Evolutionary conservation across 345 rosid species (phyloP).

Genomic region (Mangifera indica): DNA sequence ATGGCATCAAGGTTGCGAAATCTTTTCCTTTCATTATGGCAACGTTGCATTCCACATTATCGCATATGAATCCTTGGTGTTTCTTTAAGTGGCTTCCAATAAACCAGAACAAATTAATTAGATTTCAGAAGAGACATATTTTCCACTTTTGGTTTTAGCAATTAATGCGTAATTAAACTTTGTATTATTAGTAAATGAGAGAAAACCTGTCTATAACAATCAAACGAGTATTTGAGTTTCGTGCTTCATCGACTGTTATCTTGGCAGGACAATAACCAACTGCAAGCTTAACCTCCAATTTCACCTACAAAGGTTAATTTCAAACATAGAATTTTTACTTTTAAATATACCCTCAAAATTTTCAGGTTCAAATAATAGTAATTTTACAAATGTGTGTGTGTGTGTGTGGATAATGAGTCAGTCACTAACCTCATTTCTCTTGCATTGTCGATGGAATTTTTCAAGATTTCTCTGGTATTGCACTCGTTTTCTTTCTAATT

Average conservation of each 20-base stretch:
- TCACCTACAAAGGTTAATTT: constrained; percentile 34
- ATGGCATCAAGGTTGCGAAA: constrained; percentile 42
- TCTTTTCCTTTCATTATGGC: constrained; percentile 50
- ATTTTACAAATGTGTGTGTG: neutral
- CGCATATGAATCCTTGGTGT: constrained; percentile 31
- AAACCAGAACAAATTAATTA: neutral
- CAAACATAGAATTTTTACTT: no score
- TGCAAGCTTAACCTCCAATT: constrained; percentile 54
- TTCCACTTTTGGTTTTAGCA: no score
- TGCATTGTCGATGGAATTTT: constrained; percentile 46
- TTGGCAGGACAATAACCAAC: constrained; percentile 40
- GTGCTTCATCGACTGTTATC: constrained; percentile 42
- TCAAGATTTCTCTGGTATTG: constrained; percentile 37
- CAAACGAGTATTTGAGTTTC: constrained; percentile 42
- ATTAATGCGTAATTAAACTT: no score
- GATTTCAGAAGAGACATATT: neutral
- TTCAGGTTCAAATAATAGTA: no score
- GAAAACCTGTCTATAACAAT: constrained; percentile 48
- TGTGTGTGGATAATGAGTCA: no score
- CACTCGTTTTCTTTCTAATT: constrained; percentile 43
- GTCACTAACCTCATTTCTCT: constrained; percentile 37
- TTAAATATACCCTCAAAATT: no score
- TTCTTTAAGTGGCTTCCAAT: constrained; percentile 38
- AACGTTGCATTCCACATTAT: constrained; percentile 44
- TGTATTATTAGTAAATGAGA: no score